Conservation (phyloP, 768 basidiomycete genomes). For the Termitomyces bulborhizus region DNA sequence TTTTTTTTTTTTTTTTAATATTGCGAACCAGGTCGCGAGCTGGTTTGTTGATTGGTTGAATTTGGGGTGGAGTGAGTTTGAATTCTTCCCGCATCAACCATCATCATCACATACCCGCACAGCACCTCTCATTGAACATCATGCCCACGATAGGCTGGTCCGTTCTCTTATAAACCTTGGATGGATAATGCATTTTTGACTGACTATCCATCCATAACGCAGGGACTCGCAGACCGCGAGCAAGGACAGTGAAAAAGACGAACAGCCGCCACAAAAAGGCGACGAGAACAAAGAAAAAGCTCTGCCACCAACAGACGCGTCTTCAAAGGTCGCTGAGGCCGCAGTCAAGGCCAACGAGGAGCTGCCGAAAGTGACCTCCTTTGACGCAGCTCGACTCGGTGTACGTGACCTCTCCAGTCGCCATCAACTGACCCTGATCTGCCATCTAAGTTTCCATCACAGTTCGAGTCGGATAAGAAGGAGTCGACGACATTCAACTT, state of each 20-base stretch:
- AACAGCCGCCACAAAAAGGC: constrained; percentile 8
- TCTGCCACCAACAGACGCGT: constrained; percentile 4
- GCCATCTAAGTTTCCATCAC: constrained; percentile 25
- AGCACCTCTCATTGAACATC: neutral
- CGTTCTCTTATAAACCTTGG: neutral
- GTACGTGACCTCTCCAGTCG: constrained; percentile 22
- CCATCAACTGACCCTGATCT: constrained; percentile 29
- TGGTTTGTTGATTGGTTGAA: too few relatives aligned
- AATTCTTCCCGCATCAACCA: constrained; percentile 5
- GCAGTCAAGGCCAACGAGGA: constrained; percentile 9
- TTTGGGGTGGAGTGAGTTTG: too few relatives aligned
- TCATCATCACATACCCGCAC: constrained; percentile 1
- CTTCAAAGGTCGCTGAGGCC: neutral
- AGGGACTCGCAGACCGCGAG: constrained; percentile 16
- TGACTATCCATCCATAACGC: constrained; percentile 19
- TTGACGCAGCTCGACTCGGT: constrained; percentile 19
- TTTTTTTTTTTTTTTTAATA: too few relatives aligned
- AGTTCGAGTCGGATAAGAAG: constrained; percentile 17
- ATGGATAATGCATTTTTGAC: too few relatives aligned
- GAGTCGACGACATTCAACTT: constrained; percentile 7
- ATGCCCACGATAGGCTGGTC: constrained; percentile 7
- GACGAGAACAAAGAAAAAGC: neutral
- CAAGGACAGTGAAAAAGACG: constrained; percentile 9
- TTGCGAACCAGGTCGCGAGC: too few relatives aligned
- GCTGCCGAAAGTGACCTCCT: neutral